A percentile compares a stretch with the other conserved stretches of the same genome.
Conservation (phyloP, 306 rosid genomes). For the Arachis stenosperma region DNA sequence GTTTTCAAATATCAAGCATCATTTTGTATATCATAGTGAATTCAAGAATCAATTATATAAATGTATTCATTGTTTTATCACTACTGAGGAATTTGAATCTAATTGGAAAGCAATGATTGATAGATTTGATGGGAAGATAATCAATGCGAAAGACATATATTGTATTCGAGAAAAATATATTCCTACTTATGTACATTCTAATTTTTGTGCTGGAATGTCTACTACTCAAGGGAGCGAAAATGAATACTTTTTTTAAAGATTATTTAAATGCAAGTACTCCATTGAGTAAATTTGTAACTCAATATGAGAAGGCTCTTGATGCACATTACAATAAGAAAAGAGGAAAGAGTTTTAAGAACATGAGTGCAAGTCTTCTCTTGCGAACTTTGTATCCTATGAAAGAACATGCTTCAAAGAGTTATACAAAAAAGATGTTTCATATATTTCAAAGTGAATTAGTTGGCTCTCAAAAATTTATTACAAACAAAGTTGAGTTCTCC, state of each 20-base stretch:
- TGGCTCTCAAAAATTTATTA: not conserved
- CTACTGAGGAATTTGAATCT: not conserved
- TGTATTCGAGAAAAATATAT: not conserved
- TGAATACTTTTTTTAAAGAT: not conserved
- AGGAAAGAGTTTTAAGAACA: not conserved
- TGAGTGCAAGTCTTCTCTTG: not conserved
- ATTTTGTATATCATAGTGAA: not conserved
- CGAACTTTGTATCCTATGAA: not conserved
- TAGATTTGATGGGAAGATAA: not conserved
- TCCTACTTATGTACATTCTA: not conserved
- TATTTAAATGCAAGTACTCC: not conserved
- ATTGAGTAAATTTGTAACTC: slow-evolving; percentile 1
- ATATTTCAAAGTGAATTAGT: not conserved
- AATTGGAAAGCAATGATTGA: not conserved
- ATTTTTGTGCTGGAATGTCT: not conserved
- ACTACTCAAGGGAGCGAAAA: not conserved
- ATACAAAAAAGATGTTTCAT: not conserved
- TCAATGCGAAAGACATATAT: not conserved
- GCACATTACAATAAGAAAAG: not conserved
- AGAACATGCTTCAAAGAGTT: not conserved
- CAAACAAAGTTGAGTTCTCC: not conserved
- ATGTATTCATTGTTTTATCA: not conserved
- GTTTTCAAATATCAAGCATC: not conserved
- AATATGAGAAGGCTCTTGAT: slow-evolving; percentile 6
- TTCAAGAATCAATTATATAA: not conserved